Base-by-base conservation (phyloP, 202 grass and related monocot species). In the Zizania palustris region DNA sequence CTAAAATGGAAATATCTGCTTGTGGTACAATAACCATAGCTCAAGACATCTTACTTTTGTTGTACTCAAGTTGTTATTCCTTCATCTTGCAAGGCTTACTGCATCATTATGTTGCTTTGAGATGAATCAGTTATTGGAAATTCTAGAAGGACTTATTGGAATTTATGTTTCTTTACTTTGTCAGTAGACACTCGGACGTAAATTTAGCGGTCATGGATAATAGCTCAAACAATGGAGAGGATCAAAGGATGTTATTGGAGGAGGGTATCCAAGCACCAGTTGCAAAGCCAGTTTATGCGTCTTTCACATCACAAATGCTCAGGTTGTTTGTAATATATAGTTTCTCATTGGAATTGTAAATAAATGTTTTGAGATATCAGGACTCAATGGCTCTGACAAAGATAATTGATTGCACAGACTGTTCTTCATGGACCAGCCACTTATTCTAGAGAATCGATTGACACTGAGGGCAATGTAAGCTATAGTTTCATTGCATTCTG, bases 381-480 rank as follows among this genome's bases (percentile, higher is more conserved):
- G 22, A 64, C 69, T 60, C 39, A 63, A 83, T 64, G 38, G 59
- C 71, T 67, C 56, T 74, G 58, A 84, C 48, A 66, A 54, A 43
- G 56, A 80, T 78, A 28, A 34, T 80, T 14, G 46, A 40, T 75
- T 83, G 16, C 60, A 72, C 85, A 98, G 91, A 80, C 87, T 98
- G 76, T 84, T 93, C 71, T 78, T 79, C 64, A 89, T 98, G 96
- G 83, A 95, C 60, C 80, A 90, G 61, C 45, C 60, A 16, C 85
- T 92, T 79, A 88, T 98, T 69, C 62, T 98, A 65, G 96, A 98
- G 77, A 92, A 98, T 67, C 82, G 89, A 16, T 74, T 83, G 67
- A 95, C 80, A 56, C 83, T 98, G 57, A 90, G 89, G 56, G 80
- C 96, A 74, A 87, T 90, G 96, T 99, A 93, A 95, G 86, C 85